Base-by-base conservation (phyloP, 306 rosid genomes). In the Inga laurina region DNA sequence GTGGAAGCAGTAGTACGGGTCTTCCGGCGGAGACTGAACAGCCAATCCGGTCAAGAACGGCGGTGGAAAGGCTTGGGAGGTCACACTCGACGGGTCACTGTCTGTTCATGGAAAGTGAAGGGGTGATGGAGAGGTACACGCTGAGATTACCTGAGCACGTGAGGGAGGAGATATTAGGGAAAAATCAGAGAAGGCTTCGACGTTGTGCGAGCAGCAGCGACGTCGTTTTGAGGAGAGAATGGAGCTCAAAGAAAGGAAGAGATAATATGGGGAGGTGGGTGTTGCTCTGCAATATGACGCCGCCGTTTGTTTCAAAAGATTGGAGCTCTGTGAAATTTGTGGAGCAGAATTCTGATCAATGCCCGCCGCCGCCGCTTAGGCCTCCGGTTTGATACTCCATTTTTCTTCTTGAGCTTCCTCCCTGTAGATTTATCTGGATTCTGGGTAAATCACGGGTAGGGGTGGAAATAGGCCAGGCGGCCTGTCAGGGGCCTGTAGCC, bases 31-130 rank as follows among this genome's bases (percentile, higher is more conserved):
- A 51, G 62, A 18, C 35, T 21, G 21, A 13, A 37, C 39, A 21
- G 43, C 57, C 68, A 9, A 39, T 52, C 11, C 56, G 52, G 22
- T 34, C 66, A 8, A 75, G 80, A 72, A 67, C 54, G 10, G 18
- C n/a, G 35, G 67, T 27, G 46, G 79, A 32, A 27, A 88, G 57
- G 72, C 64, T 85, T 7, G 61, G 76, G 12, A 87, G 90, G 82
- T 92, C 91, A 2, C 85, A 89, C 80, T 91, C 95, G 51, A 91
- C 91, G 57, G 93, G 93, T 51, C 91, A 88, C 78, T 88, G 88
- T 59, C 35, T 61, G 1, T 45, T 79, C 74, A 64, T 75, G 76
- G 89, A 79, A 59, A 74, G 75, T 2, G 86, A 82, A 34, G 81
- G 75, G 70, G 37, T 68, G 69, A 71, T 80, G 44, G 94, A 89